phyloP scores from a whole-genome alignment of 176 grass and related monocot species.

The Triticum monococcum region DNA sequence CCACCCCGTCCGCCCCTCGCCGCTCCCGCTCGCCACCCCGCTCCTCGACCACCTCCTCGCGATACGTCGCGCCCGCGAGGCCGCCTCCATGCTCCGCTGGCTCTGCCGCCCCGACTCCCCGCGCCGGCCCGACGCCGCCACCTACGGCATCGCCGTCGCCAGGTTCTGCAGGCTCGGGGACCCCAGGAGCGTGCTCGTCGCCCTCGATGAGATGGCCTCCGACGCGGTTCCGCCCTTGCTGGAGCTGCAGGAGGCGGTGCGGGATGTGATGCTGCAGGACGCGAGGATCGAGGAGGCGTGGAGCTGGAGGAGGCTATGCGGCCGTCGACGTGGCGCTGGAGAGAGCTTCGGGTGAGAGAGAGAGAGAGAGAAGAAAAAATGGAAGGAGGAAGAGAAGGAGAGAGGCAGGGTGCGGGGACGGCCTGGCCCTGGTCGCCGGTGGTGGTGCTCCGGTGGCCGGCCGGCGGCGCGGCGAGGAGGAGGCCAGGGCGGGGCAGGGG shows the following conservation, averaged over 20 bases:
- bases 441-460: too few species aligned
- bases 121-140: slow-evolving; percentile 27
- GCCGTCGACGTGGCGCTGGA: too few species aligned
- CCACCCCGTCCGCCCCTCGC: slow-evolving; percentile 39
- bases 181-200: slow-evolving; percentile 28
- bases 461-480: too few species aligned
- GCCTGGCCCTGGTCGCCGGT: too few species aligned
- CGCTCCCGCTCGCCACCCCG: slow-evolving; percentile 41
- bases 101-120: slow-evolving; percentile 54
- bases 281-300: slow-evolving; percentile 48
- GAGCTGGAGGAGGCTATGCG: slow-evolving; percentile 37
- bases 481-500: too few species aligned
- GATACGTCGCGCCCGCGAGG: slow-evolving; percentile 31
- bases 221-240: slow-evolving; percentile 5
- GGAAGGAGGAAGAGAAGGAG: too few species aligned
- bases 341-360: too few species aligned
- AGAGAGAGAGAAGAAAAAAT: too few species aligned
- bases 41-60: slow-evolving; percentile 44
- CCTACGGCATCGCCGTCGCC: slow-evolving; percentile 29
- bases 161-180: slow-evolving; percentile 49
- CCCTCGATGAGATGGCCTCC: slow-evolving; percentile 31
- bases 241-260: slow-evolving; percentile 36
- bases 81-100: slow-evolving; percentile 48
- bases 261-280: slow-evolving; percentile 44
- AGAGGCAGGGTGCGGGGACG: too few species aligned